Evolutionary conservation across 2,329 filamentous ascomycete species (phyloP), one percentile per base, ranked within the genome.

Genomic region (Colletotrichum orchidophilum): DNA sequence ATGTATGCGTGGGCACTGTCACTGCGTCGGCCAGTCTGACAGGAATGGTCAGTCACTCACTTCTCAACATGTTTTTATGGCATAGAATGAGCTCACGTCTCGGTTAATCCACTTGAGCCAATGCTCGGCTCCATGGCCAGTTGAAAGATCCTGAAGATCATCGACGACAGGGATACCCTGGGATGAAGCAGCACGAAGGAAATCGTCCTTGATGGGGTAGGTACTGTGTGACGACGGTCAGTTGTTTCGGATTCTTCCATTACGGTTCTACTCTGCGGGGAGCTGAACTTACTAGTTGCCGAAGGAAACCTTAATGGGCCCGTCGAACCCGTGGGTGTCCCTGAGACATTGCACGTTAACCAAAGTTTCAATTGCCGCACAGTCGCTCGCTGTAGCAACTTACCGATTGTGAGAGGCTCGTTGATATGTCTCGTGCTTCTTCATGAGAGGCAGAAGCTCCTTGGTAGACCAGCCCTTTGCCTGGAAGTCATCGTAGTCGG

Each of bases 61-160:
- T 42, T 6, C 2, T 33, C 18, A 13, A 24, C 29, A 13, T 13
- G 9, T 15, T 5, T 21, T 0, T 12, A 2, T 26, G 21, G 52
- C 12, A 26, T 11, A 18, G 21, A 27, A 49, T 54, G 21, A 27
- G 49, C 83, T 76, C 75, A 85, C 84, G 75, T 89, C 89, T 70
- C 89, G 87, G 77, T 95, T 95, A 81, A 95, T 95, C 93, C 93
- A 95, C 81, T 95, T 95, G 66, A 95, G 83, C 93, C 93, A 95
- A 74, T 95, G 93, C 81, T 95, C 92, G 55, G 92, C 93, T 73
- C 93, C 93, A 70, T 91, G 89, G 15, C 83, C 91, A 1, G 91
- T 93, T 31, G 82, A 83, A 63, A 95, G 83, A 76, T 95, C 93
- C 78, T 95, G 91, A 3, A 94, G 85, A 78, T 95, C 93, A 77